Evolutionary conservation across 352 stramenopile species (phyloP).

Genomic region (Nothophytophthora sp.): DNA sequence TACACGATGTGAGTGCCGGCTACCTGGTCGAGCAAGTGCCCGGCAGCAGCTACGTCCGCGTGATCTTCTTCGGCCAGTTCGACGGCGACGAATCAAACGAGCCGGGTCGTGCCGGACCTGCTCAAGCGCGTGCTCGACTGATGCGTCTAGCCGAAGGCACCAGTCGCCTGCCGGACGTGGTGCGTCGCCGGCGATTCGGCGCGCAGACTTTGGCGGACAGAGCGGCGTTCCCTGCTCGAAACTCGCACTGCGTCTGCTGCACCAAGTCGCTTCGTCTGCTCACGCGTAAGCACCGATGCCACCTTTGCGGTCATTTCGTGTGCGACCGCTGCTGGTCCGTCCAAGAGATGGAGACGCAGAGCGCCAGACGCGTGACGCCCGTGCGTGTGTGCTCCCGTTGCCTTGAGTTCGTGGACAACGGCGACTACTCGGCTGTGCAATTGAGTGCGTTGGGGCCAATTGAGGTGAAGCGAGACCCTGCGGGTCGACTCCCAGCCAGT

Average conservation of each 20-base stretch:
- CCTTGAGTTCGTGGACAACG: slow-evolving; percentile 47
- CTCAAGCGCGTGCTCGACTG: slow-evolving; percentile 26
- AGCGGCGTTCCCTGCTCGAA: slow-evolving; percentile 16
- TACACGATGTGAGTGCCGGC: slow-evolving; percentile 23
- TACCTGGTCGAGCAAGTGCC: slow-evolving; percentile 35
- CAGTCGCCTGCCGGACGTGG: slow-evolving; percentile 22
- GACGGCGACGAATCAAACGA: slow-evolving; percentile 3
- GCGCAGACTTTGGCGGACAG: slow-evolving; percentile 25
- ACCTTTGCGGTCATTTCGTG: slow-evolving; percentile 32
- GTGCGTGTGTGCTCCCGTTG: slow-evolving; percentile 48
- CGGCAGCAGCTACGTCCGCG: slow-evolving; percentile 23
- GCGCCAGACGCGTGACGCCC: slow-evolving; percentile 12
- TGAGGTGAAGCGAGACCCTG: slow-evolving; percentile 16
- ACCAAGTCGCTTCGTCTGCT: slow-evolving; percentile 30
- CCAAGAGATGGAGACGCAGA: slow-evolving; percentile 27
- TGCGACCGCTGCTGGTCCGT: slow-evolving; percentile 31
- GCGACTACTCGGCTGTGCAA: slow-evolving; percentile 39
- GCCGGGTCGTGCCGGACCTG: slow-evolving; percentile 2
- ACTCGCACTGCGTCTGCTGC: slow-evolving; percentile 32
- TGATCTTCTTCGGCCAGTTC: slow-evolving; percentile 40
- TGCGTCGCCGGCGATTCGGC: slow-evolving; percentile 26
- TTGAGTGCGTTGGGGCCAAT: slow-evolving; percentile 11
- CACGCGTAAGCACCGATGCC: slow-evolving; percentile 25
- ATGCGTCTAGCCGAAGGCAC: slow-evolving; percentile 31
- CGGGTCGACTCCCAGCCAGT: slow-evolving; percentile 10